Conservation (phyloP, 1,284 basidiomycete genomes). For the Mixia osmundae region DNA sequence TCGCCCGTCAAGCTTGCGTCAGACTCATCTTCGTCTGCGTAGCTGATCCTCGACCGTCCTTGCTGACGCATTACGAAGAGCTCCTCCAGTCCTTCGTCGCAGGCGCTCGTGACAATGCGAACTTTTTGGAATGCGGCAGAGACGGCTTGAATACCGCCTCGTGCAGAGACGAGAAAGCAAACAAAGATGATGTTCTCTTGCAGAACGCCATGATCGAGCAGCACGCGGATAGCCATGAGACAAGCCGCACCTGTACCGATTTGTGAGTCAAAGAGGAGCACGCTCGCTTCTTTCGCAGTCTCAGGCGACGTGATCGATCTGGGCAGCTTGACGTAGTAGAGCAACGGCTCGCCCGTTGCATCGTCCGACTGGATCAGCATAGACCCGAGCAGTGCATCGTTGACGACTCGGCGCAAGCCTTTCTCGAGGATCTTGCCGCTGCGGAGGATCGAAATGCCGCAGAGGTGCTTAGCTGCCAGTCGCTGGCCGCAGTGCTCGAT, state of each 20-base stretch:
- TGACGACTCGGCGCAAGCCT: slow-evolving; percentile 68
- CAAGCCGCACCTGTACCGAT: slow-evolving; percentile 87
- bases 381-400: slow-evolving; percentile 66
- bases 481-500: slow-evolving; percentile 37
- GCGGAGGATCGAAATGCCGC: slow-evolving; percentile 60
- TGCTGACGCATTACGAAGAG: slow-evolving; percentile 37
- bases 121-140: slow-evolving; percentile 59
- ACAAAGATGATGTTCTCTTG: slow-evolving; percentile 33
- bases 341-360: slow-evolving; percentile 60
- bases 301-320: slow-evolving; percentile 38
- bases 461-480: slow-evolving; percentile 39
- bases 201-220: slow-evolving; percentile 80
- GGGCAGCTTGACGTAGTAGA: slow-evolving; percentile 63
- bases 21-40: too few relatives aligned
- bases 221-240: slow-evolving; percentile 85
- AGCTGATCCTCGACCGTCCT: slow-evolving; percentile 9
- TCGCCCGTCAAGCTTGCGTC: too few relatives aligned
- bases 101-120: slow-evolving; percentile 54
- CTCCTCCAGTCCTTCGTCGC: slow-evolving; percentile 49
- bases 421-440: slow-evolving; percentile 77
- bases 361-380: slow-evolving; percentile 69
- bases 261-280: slow-evolving; percentile 83
- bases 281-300: slow-evolving; percentile 44
- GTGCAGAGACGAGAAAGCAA: slow-evolving; percentile 60
- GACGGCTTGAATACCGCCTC: slow-evolving; percentile 52